A percentile compares a stretch with the other conserved stretches of the same genome.
Evolutionary conservation across 78 protist genomes (phyloP).

Genomic region (Mastigamoeba balamuthi): DNA sequence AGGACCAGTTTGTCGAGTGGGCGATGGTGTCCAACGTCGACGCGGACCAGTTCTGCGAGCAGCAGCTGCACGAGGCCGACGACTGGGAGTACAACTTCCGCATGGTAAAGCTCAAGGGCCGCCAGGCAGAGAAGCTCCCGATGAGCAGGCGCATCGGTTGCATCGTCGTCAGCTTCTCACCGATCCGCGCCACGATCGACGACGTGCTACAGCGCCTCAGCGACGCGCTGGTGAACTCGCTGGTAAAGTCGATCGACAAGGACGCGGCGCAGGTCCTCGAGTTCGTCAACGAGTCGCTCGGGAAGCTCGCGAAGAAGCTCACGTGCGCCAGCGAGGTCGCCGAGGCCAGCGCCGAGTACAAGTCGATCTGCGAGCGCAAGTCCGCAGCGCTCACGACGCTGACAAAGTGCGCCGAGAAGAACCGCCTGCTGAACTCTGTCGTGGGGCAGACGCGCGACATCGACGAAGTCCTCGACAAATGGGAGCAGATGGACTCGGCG

Average conservation of each 20-base stretch:
- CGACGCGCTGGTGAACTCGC: slow-evolving; percentile 17
- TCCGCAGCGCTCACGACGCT: too few species aligned
- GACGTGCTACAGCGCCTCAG: slow-evolving; percentile 8
- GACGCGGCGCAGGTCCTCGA: slow-evolving; percentile 1
- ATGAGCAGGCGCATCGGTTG: slow-evolving; percentile 26
- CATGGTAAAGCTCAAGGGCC: slow-evolving; percentile 30
- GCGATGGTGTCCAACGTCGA: slow-evolving; percentile 13
- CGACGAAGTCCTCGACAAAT: not conserved
- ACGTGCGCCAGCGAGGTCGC: slow-evolving; percentile 33
- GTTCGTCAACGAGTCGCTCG: not conserved
- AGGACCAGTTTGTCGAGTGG: slow-evolving; percentile 14
- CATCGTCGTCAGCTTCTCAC: slow-evolving; percentile 19
- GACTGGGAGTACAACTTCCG: slow-evolving; percentile 52
- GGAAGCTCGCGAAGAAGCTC: not conserved
- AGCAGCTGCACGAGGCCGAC: not conserved
- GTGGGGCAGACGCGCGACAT: not conserved
- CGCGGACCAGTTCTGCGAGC: not conserved
- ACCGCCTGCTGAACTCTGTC: not conserved
- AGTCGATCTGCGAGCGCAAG: not conserved
- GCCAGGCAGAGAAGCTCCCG: slow-evolving; percentile 47
- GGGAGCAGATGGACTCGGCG: not conserved
- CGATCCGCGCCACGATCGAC: slow-evolving; percentile 49
- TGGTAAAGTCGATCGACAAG: not conserved
- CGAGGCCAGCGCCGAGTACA: slow-evolving; percentile 2
- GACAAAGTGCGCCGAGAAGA: too few species aligned